These are phyloP conservation scores for Phyllosticta citribraziliensis DNA, from an alignment of 2,329 filamentous ascomycete genomes.

Conservation along the genomic window DNA sequence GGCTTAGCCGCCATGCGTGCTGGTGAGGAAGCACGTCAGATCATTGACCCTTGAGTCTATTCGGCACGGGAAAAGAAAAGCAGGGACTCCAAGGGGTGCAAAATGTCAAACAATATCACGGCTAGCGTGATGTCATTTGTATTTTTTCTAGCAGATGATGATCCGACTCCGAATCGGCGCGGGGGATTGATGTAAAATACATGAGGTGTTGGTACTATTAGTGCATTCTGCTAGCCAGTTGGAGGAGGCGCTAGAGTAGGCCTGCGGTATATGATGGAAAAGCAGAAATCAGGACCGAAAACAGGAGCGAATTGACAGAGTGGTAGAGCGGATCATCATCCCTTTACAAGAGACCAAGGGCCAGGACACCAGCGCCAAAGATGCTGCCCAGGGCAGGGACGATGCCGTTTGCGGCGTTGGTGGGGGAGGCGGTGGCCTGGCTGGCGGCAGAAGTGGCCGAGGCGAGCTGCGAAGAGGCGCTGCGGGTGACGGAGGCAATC, in stretches of 20 bases:
- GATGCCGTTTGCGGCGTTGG: neutral
- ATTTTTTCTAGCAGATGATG: neutral
- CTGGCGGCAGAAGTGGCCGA: neutral
- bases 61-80: too few relatives aligned
- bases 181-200: neutral
- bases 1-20: too few relatives aligned
- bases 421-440: neutral
- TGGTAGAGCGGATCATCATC: neutral
- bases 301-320: neutral
- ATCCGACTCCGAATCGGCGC: neutral
- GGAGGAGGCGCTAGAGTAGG: neutral
- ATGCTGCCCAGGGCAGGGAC: constrained; percentile 4
- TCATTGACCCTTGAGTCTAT: too few relatives aligned
- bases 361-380: constrained; percentile 6
- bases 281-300: neutral
- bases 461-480: neutral
- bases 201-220: neutral
- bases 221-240: neutral
- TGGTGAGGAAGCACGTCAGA: too few relatives aligned
- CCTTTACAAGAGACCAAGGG: constrained; percentile 10
- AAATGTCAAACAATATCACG: too few relatives aligned
- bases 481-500: neutral
- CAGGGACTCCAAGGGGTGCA: too few relatives aligned
- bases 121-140: too few relatives aligned
- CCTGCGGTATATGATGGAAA: neutral